phyloP scores from a whole-genome alignment of 2,329 filamentous ascomycete genomes.

The Ophioceras dolichostomum region DNA sequence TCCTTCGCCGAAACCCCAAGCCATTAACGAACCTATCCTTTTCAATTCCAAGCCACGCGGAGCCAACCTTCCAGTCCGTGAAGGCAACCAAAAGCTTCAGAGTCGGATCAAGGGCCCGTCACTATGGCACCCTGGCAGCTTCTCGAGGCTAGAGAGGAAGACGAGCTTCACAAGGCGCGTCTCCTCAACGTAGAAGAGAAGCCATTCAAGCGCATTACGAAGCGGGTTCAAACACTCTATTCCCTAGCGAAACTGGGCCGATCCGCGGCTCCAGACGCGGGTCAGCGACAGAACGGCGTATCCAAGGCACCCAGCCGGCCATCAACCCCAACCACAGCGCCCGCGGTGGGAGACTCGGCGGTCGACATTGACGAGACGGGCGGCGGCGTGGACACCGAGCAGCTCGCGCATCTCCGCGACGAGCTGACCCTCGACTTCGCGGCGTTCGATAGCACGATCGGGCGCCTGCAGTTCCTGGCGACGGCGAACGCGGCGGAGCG shows the following conservation, averaged over 20 bases:
- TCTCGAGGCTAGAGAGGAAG: constrained; percentile 64
- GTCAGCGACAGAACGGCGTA: constrained; percentile 8
- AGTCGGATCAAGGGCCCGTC: too few species aligned
- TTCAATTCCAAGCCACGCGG: too few species aligned
- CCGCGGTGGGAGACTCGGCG: constrained; percentile 3
- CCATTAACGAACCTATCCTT: too few species aligned
- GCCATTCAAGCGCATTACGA: constrained; percentile 79
- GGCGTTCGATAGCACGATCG: constrained; percentile 74
- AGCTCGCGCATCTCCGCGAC: constrained; percentile 62
- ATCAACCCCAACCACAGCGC: constrained; percentile 22
- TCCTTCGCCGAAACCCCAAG: too few species aligned
- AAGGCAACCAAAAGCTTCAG: too few species aligned
- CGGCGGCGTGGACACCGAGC: too few species aligned
- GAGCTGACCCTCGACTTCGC: constrained; percentile 83
- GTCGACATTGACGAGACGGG: constrained; percentile 19
- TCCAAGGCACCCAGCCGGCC: constrained; percentile 22
- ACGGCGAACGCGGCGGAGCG: constrained; percentile 76
- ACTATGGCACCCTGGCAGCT: constrained; percentile 50
- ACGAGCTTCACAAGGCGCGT: constrained; percentile 73
- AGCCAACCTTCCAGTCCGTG: too few species aligned
- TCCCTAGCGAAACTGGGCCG: constrained; percentile 35
- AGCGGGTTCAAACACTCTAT: constrained; percentile 60
- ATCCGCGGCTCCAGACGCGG: constrained; percentile 1
- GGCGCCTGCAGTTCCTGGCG: constrained; percentile 77
- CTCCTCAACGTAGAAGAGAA: constrained; percentile 86